Evolutionary conservation across 2,329 filamentous ascomycete species (phyloP), one percentile per base, ranked within the genome.

Genomic region (Nothopassalora personata): DNA sequence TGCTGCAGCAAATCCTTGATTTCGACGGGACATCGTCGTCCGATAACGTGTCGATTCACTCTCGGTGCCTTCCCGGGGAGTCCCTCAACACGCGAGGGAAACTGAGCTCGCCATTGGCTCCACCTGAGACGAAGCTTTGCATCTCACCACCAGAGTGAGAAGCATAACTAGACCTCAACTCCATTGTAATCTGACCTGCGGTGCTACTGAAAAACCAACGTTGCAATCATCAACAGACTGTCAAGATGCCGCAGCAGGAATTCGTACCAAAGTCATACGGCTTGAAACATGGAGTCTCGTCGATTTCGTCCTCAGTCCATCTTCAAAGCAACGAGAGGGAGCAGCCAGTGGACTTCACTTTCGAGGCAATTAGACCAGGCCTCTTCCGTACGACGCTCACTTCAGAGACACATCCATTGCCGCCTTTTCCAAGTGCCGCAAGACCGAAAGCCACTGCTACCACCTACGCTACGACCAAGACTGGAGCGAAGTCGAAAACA

Each of bases 351-450:
- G 72, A 79, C 15, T 90, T 89, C 68, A 77, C 78, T 0, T 88
- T 90, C 62, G 83, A 89, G 68, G 78, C 82, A 0, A 66, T 90
- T 31, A 79, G 81, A 15, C 76, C 80, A 19, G 86, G 86, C 53
- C 74, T 89, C 15, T 90, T 89, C 73, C 78, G 86, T 46, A 87
- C 86, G 1, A 86, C 84, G 0, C 89, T 89, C 68, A 80, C 81
- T 1, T 86, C 86, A 0, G 67, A 77, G 13, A 77, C 79, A 2
- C 86, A 89, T 66, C 83, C 83, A 6, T 69, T 88, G 1, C 85
- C 87, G 30, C 86, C 86, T 1, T 83, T 84, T 66, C 86, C 86
- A 7, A 87, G 84, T 56, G 78, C 83, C 5, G 71, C 71, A 7
- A 76, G 76, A n/a, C 80, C 80, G 1, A 61, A 70, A 31, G 27